phyloP scores from a whole-genome alignment of 2,329 filamentous ascomycete genomes.

The Trichoderma breve region DNA sequence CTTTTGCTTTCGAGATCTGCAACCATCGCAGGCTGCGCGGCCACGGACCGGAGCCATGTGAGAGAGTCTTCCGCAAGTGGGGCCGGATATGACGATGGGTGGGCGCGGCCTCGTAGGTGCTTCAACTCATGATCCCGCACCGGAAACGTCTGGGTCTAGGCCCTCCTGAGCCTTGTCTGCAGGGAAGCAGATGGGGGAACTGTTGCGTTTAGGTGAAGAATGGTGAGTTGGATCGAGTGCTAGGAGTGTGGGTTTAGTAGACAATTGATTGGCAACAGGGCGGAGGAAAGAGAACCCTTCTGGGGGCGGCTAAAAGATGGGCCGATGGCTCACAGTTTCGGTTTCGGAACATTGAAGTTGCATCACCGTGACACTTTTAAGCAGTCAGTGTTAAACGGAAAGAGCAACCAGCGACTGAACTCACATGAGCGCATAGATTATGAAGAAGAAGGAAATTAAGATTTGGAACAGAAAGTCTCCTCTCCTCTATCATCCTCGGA shows the following conservation, averaged over 20 bases:
- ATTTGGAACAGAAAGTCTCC: neutral
- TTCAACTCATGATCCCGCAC: constrained; percentile 13
- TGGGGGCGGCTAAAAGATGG: constrained; percentile 1
- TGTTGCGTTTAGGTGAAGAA: neutral
- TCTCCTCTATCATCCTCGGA: neutral
- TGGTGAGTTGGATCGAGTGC: neutral
- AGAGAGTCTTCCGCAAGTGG: constrained; percentile 16
- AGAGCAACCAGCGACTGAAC: neutral
- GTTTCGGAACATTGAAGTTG: neutral
- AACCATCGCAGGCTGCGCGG: constrained; percentile 19
- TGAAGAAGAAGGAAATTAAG: neutral
- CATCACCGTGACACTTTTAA: neutral
- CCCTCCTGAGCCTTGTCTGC: neutral
- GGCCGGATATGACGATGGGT: constrained; percentile 4
- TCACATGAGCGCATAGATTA: neutral
- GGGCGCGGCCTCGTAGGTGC: neutral
- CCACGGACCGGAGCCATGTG: constrained; percentile 19
- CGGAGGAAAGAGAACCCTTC: neutral
- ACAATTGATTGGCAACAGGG: constrained; percentile 6
- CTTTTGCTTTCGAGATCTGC: constrained; percentile 18
- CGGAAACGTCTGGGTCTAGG: neutral
- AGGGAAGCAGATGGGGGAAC: neutral
- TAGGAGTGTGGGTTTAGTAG: neutral
- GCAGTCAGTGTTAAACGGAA: neutral
- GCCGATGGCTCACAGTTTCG: neutral